Conservation (phyloP, 352 stramenopile genomes). For the Pilasporangium apinafurcum region DNA sequence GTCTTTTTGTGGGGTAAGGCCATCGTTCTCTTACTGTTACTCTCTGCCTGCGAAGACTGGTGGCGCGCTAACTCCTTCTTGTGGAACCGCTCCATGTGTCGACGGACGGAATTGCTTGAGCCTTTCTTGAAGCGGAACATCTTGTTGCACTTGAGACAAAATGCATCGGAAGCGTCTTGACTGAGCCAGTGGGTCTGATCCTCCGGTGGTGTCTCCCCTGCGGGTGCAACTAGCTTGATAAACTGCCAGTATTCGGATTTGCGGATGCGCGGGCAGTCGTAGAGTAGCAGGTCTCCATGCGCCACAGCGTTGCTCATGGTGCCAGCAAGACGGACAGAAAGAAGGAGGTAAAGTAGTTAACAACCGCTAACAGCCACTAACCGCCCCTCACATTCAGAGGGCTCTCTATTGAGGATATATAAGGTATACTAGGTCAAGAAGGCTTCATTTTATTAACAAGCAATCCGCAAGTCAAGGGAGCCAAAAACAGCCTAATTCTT, state of each 20-base stretch:
- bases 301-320: slow-evolving; percentile 43
- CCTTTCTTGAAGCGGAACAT: slow-evolving; percentile 50
- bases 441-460: no score
- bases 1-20: neutral
- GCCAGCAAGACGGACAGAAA: no score
- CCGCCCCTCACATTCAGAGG: neutral
- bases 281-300: slow-evolving; percentile 47
- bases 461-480: no score
- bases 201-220: slow-evolving; percentile 10
- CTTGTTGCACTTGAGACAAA: slow-evolving; percentile 35
- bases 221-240: slow-evolving; percentile 44
- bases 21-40: neutral
- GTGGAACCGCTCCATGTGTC: slow-evolving; percentile 56
- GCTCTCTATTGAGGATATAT: no score
- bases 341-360: slow-evolving; percentile 3
- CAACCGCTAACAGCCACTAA: slow-evolving; percentile 3
- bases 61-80: slow-evolving; percentile 29
- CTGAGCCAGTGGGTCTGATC: slow-evolving; percentile 48
- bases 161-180: slow-evolving; percentile 43
- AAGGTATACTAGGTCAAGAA: no score
- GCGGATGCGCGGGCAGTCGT: slow-evolving; percentile 47
- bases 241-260: slow-evolving; percentile 59
- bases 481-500: no score
- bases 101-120: slow-evolving; percentile 49
- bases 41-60: slow-evolving; percentile 12